Percentiles rank a stretch among this genome's conserved stretches.
These are phyloP conservation scores for Microdochium nivale DNA, from an alignment of 2,329 filamentous ascomycete species.

Conservation along the genomic window DNA sequence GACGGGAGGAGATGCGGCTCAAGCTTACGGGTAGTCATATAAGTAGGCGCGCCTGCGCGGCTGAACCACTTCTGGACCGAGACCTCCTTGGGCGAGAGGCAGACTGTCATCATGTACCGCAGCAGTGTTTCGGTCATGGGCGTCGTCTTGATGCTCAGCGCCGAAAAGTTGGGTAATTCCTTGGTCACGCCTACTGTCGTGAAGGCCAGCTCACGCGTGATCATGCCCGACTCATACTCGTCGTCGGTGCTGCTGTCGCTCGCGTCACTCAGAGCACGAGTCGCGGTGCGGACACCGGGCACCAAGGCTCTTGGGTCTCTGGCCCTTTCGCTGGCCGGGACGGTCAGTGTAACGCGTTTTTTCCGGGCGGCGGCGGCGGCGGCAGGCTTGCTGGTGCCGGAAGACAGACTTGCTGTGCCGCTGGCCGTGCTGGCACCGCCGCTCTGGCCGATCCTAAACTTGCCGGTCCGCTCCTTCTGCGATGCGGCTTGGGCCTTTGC, in stretches of 20 bases:
- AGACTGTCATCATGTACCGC: constrained; percentile 23
- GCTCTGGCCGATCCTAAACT: constrained; percentile 18
- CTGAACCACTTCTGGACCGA: constrained; percentile 22
- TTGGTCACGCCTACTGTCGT: constrained; percentile 12
- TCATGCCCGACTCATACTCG: constrained; percentile 14
- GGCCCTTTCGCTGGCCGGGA: not conserved
- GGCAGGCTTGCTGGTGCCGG: not conserved
- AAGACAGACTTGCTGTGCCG: not conserved
- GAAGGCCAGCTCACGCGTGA: constrained; percentile 18
- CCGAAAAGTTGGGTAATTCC: constrained; percentile 20
- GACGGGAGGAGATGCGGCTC: not conserved
- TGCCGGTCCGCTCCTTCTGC: constrained; percentile 22
- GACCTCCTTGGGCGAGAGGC: constrained; percentile 19
- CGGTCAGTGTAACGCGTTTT: not conserved
- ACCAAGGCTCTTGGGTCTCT: not conserved
- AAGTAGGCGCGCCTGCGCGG: constrained; percentile 19
- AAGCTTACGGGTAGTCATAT: constrained; percentile 20
- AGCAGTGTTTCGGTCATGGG: constrained; percentile 21
- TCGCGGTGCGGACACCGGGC: not conserved
- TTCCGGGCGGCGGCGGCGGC: not conserved
- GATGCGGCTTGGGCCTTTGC: constrained; percentile 13
- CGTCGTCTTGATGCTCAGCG: constrained; percentile 21
- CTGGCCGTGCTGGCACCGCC: constrained; percentile 4
- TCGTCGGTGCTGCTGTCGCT: constrained; percentile 1
- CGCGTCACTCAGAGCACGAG: not conserved